These are phyloP conservation scores for Calendula officinalis DNA, from an alignment of 129 eudicot species.

Conservation along the genomic window DNA sequence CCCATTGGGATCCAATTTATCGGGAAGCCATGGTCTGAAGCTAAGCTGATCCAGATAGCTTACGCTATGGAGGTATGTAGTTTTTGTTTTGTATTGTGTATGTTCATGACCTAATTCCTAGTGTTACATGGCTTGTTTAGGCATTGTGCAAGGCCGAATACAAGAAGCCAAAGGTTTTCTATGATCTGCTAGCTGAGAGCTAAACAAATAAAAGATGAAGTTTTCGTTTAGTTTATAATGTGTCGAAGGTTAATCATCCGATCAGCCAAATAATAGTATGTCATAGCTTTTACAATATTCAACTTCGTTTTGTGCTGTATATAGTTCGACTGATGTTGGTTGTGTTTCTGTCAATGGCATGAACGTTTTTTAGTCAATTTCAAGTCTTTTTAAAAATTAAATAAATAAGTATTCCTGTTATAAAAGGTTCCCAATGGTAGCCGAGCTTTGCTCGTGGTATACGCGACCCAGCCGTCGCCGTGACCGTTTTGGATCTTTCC, in stretches of 20 bases:
- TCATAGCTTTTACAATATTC: constrained; percentile 5
- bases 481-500: too few relatives aligned
- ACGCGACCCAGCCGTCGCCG: too few relatives aligned
- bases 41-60: constrained; percentile 67
- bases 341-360: background rate
- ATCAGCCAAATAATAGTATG: constrained; percentile 17
- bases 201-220: constrained; percentile 7
- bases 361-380: background rate
- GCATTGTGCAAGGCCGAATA: constrained; percentile 49
- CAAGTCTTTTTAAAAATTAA: too few relatives aligned
- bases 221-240: constrained; percentile 1
- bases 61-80: constrained; percentile 59
- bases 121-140: constrained; percentile 32
- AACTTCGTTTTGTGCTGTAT: background rate
- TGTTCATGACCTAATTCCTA: background rate
- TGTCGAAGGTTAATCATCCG: background rate
- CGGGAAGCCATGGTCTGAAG: constrained; percentile 94
- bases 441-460: too few relatives aligned
- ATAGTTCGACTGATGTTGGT: background rate
- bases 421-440: too few relatives aligned
- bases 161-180: constrained; percentile 78
- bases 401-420: background rate
- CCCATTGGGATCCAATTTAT: constrained; percentile 95
- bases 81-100: background rate
- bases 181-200: constrained; percentile 51